Conservation (phyloP, 2,329 filamentous ascomycete genomes). For the Cladosporium velox region DNA sequence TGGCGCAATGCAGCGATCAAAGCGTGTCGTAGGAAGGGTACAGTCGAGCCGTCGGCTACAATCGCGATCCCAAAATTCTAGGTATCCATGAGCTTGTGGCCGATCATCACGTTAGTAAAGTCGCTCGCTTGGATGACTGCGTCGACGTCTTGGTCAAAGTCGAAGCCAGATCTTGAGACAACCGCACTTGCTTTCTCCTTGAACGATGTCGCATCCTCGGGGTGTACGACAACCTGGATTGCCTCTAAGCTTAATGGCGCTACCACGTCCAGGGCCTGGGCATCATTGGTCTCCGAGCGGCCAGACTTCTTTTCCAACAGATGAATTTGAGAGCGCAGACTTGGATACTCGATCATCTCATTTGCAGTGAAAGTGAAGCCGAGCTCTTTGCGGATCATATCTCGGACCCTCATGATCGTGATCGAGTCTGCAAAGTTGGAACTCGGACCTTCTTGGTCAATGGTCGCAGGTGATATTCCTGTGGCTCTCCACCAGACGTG, state of each 20-base stretch:
- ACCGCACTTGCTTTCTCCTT: not conserved
- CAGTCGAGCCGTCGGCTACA: no score
- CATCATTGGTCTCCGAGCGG: not conserved
- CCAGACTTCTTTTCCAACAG: not conserved
- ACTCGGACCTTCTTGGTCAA: constrained; percentile 5
- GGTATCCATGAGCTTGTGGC: no score
- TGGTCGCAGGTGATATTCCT: not conserved
- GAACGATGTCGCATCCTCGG: not conserved
- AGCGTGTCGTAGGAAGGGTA: no score
- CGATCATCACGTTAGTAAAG: no score
- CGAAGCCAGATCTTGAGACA: no score
- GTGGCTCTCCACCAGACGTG: constrained; percentile 1
- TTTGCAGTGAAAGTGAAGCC: not conserved
- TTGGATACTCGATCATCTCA: constrained; percentile 1
- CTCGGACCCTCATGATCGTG: constrained; percentile 20
- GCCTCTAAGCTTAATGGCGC: not conserved
- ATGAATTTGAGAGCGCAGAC: not conserved
- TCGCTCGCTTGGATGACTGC: no score
- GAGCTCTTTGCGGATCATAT: constrained; percentile 8
- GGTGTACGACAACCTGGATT: not conserved
- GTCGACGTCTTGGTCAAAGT: no score
- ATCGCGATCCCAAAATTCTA: no score
- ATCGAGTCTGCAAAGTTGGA: constrained; percentile 23
- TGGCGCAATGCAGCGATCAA: no score
- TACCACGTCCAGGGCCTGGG: not conserved